Evolutionary conservation across 2,329 filamentous ascomycete genomes (phyloP).

Genomic region (Xylaria sp.): DNA sequence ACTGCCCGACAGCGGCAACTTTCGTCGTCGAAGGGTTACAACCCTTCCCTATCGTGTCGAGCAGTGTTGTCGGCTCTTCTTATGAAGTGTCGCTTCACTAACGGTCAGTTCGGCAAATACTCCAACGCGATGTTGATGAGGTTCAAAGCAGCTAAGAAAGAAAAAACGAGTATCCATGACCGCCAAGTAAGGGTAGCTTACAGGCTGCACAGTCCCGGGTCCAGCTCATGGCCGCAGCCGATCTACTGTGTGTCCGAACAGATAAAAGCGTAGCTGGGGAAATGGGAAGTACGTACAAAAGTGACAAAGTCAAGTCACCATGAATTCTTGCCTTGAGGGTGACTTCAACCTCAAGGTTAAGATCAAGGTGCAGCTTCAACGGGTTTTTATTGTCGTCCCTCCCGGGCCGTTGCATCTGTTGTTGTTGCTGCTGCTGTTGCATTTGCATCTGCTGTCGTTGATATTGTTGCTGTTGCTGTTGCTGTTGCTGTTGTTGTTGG

Average conservation of each 20-base stretch:
- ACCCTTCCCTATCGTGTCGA: conserved; percentile 2
- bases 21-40: neutral
- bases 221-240: neutral
- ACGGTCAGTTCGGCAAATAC: conserved; percentile 14
- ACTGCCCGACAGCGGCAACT: neutral
- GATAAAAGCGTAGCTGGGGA: conserved; percentile 34
- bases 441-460: conserved; percentile 46
- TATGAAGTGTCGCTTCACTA: conserved; percentile 31
- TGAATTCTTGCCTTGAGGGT: conserved; percentile 87
- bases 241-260: no score
- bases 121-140: neutral
- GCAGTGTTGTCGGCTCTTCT: conserved; percentile 7
- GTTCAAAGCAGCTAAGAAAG: neutral
- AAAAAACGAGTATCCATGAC: neutral
- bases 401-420: conserved; percentile 44
- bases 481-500: conserved; percentile 37
- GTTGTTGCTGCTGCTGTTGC: conserved; percentile 41
- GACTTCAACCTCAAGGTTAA: conserved; percentile 86
- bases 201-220: neutral
- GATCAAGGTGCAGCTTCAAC: conserved; percentile 77
- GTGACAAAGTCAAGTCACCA: conserved; percentile 75
- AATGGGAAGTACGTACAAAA: conserved; percentile 38
- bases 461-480: conserved; percentile 43
- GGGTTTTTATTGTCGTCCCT: conserved; percentile 61
- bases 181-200: neutral